Evolutionary conservation across 345 rosid genomes (phyloP), one percentile per base, ranked within the genome.

Genomic region (Brassica cretica): DNA sequence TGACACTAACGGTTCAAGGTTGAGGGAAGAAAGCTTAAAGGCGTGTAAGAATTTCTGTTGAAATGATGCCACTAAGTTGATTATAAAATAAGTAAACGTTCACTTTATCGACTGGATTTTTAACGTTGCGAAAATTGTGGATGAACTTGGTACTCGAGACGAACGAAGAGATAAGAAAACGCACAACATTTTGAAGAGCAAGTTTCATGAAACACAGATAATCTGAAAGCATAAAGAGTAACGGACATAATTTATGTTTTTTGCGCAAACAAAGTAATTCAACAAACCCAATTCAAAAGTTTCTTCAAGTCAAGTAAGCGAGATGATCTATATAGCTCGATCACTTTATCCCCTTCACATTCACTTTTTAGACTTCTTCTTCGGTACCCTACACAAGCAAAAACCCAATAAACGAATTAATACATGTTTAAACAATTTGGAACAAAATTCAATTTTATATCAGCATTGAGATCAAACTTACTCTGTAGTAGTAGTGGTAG

Each of bases 351-450:
- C 66, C 29, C 76, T 63, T 35, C 41, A 80, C 24, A 21, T 33
- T 80, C 80, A 80, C 83, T 80, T 80, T 80, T 76, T 80, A 1
- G 83, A 76, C 80, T 76, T 80, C 6, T 79, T 79, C 80, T 80
- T 80, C 6, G 80, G 60, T 25, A 18, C 73, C 51, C 83, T 80
- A 21, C 59, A 65, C 35, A 27, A 65, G 5, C 1, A 35, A 21
- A 12, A 0, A 59, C 68, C 6, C 6, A 4, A 58, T 2, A 51
- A 6, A 37, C 1, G 67, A 0, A 3, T 16, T 63, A 69, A 10
- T 24, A 24, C 32, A 59, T n/a, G 19, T 8, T 56, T 5, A 5
- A 9, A 11, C 4, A 16, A 8, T 0, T 3, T 6, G n/a, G 10
- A 3, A 4, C 37, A 18, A 49, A 73, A 1, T 0, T 2, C 1